Evolutionary conservation across 257 asterid species (phyloP), one percentile per base, ranked within the genome.

Genomic region (Linderniella brevidens): DNA sequence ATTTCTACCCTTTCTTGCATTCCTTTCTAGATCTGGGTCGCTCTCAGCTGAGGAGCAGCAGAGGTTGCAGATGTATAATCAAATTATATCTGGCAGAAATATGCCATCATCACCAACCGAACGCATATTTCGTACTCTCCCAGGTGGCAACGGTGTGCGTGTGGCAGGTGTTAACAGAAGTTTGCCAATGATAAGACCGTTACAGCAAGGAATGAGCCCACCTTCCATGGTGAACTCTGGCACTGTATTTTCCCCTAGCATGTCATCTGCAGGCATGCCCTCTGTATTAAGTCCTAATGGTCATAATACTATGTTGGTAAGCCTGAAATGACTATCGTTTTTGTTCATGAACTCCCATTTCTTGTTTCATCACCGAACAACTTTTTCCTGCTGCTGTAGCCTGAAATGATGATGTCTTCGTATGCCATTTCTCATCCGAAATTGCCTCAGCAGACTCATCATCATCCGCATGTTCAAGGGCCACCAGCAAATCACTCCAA

Each of bases 301-400:
- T 55, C 96, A 73, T 53, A 93, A 79, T 62, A 81, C 71, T 73
- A 71, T 70, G 68, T 76, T 80, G 78, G 99, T 90, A 64, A 66
- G 95, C 32, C 32, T 25, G 32, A 25, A 25, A 25, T 25, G 32
- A 25, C 32, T 25, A 25, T 25, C 32, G 32, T 25, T 6, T 25
- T 6, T 25, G 32, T 25, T 3, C 4, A 25, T 25, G 32, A 25
- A 25, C 32, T 25, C 6, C 32, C 6, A 25, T 25, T 25, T n/a
- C n/a, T n/a, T 6, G 32, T 25, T 25, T 25, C 32, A 25, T 25
- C 4, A 25, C 32, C 6, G 35, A 54, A 13, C 19, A 38, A 38
- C 12, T 12, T 18, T 52, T 55, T 4, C 45, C 43, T 60, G 49
- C 20, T 58, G 48, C 55, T 66, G 52, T 68, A 79, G 92, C 86